phyloP scores from a whole-genome alignment of 768 basidiomycete genomes.

The Sarcodon sp. region DNA sequence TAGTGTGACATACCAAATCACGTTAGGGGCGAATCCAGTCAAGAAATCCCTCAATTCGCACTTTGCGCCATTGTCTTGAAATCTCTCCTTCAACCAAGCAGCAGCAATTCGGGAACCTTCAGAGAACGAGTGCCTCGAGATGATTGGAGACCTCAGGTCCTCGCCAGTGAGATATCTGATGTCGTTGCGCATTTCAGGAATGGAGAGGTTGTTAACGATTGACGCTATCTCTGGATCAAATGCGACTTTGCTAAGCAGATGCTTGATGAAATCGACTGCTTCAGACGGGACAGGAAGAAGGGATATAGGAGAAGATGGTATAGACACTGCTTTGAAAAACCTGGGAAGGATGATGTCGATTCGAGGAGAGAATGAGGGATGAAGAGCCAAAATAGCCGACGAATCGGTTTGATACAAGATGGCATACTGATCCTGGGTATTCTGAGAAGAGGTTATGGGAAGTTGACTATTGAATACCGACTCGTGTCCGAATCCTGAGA shows the following conservation, averaged over 20 bases:
- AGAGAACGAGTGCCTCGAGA: conserved; percentile 76
- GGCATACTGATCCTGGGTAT: conserved; percentile 12
- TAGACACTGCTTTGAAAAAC: conserved; percentile 57
- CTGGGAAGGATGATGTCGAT: conserved; percentile 40
- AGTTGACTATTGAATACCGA: conserved; percentile 2
- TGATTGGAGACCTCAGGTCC: conserved; percentile 54
- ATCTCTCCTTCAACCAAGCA: conserved; percentile 56
- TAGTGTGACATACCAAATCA: conserved; percentile 50
- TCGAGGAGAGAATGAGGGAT: conserved; percentile 19
- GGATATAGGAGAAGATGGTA: conserved; percentile 36
- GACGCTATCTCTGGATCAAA: conserved; percentile 62
- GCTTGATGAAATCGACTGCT: conserved; percentile 40
- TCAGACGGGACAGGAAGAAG: conserved; percentile 44
- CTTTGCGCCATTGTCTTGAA: conserved; percentile 64
- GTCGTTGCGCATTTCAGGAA: conserved; percentile 53
- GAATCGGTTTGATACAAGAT: conserved; percentile 29
- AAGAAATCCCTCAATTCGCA: conserved; percentile 62
- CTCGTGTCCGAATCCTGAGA: conserved; percentile 1
- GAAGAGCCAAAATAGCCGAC: conserved; percentile 35
- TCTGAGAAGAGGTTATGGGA: not conserved
- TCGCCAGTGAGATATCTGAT: conserved; percentile 82
- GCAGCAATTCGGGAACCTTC: conserved; percentile 54
- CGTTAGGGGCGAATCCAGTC: conserved; percentile 70
- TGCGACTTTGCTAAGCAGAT: conserved; percentile 42
- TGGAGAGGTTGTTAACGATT: conserved; percentile 56